A percentile compares a stretch with the other conserved stretches of the same genome.
These are phyloP conservation scores for Mrakia frigida DNA, from an alignment of 768 basidiomycete genomes.

Conservation along the genomic window DNA sequence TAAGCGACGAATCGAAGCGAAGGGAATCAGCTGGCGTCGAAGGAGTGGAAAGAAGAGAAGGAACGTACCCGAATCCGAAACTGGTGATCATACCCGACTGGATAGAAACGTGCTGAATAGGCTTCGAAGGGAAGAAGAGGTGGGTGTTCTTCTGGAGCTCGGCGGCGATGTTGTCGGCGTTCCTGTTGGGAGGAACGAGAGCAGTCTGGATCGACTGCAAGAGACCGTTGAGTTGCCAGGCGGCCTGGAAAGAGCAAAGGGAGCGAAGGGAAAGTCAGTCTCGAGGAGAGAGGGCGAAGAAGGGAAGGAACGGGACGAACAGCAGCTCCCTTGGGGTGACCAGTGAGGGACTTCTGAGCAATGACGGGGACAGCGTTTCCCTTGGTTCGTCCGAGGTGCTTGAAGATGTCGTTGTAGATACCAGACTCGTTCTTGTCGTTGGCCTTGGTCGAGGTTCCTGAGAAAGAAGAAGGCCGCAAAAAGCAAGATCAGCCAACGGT, in stretches of 20 bases:
- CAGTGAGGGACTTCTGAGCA: constrained; percentile 94
- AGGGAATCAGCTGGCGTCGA: too few species aligned
- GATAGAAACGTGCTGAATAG: constrained; percentile 89
- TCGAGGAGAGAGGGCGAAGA: not conserved
- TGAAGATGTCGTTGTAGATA: constrained; percentile 94
- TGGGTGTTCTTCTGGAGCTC: constrained; percentile 81
- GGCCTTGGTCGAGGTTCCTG: constrained; percentile 48
- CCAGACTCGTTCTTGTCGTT: constrained; percentile 96
- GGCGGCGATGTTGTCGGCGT: constrained; percentile 71
- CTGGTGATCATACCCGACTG: constrained; percentile 45
- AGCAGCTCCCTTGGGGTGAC: constrained; percentile 98
- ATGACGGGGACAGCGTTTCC: constrained; percentile 97
- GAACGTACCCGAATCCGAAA: constrained; percentile 41
- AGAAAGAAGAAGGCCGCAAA: not conserved
- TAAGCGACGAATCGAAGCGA: too few species aligned
- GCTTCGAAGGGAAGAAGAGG: constrained; percentile 95
- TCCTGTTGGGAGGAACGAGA: constrained; percentile 91
- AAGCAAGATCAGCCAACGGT: not conserved
- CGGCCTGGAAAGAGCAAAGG: constrained; percentile 46
- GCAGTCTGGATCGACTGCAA: constrained; percentile 78
- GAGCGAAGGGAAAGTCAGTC: not conserved
- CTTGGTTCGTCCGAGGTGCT: constrained; percentile 75
- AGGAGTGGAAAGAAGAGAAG: too few species aligned
- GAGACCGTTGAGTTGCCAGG: constrained; percentile 92
- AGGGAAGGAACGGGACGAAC: constrained; percentile 39